phyloP scores from a whole-genome alignment of 179 eudicot genomes.

The Spergularia azorica region DNA sequence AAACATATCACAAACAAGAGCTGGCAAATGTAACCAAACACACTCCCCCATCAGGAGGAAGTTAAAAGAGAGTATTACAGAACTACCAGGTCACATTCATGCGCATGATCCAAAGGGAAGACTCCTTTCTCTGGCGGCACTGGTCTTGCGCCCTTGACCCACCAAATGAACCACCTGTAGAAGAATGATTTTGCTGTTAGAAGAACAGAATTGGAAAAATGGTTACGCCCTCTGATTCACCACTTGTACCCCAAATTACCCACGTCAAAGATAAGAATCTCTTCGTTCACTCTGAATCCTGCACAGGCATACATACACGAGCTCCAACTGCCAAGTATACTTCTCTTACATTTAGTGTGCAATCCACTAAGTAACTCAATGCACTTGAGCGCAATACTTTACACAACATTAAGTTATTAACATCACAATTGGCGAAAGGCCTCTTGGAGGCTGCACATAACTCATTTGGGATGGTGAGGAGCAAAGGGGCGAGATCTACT shows the following conservation, averaged over 20 bases:
- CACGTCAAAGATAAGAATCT: not conserved
- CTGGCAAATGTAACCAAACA: not conserved
- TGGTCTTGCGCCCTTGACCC: conserved; percentile 84
- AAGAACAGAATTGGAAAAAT: not conserved
- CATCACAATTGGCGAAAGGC: too few species aligned
- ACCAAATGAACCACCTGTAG: conserved; percentile 87
- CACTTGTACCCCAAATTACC: not conserved
- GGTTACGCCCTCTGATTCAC: not conserved
- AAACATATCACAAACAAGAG: not conserved
- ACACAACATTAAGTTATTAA: too few species aligned
- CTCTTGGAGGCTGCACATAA: too few species aligned
- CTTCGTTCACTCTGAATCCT: not conserved
- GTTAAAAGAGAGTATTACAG: not conserved
- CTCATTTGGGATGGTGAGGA: too few species aligned
- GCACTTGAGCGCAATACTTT: too few species aligned
- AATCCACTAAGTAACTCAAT: too few species aligned
- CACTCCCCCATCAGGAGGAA: not conserved
- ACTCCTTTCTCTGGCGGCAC: conserved; percentile 98
- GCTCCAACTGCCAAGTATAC: too few species aligned
- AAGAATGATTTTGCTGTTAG: conserved; percentile 10
- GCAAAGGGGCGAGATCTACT: too few species aligned
- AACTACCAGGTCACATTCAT: conserved; percentile 83
- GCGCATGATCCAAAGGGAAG: conserved; percentile 92
- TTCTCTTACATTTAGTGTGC: too few species aligned
- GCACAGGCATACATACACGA: not conserved